Percentiles rank a stretch among this genome's conserved stretches.
These are phyloP conservation scores for Nevesoporus exiguus DNA, from an alignment of 768 basidiomycete genomes.

Conservation along the genomic window DNA sequence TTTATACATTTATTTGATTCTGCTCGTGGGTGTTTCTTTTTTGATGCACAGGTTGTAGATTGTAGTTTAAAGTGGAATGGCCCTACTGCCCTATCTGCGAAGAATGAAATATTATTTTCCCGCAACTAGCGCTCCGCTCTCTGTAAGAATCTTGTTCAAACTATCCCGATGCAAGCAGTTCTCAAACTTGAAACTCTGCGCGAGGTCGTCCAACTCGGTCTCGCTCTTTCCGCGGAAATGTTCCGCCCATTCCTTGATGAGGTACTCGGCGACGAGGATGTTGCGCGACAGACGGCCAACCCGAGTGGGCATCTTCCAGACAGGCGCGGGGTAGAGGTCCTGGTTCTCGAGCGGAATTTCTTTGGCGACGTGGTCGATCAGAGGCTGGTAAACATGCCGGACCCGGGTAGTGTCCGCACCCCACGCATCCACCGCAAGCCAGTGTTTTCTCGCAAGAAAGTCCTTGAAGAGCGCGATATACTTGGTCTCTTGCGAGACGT, in stretches of 20 bases:
- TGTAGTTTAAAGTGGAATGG: too few relatives aligned
- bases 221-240: constrained; percentile 58
- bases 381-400: constrained; percentile 57
- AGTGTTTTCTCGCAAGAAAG: constrained; percentile 76
- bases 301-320: constrained; percentile 58
- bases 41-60: too few relatives aligned
- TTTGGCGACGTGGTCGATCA: constrained; percentile 57
- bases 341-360: constrained; percentile 52
- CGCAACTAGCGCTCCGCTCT: constrained; percentile 31
- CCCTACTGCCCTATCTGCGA: not conserved
- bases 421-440: constrained; percentile 75
- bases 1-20: not conserved
- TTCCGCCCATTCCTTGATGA: constrained; percentile 71
- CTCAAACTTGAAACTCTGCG: constrained; percentile 70
- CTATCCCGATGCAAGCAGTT: constrained; percentile 67
- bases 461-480: constrained; percentile 67
- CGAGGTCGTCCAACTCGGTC: constrained; percentile 66
- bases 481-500: constrained; percentile 61
- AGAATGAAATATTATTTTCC: not conserved
- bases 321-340: constrained; percentile 57
- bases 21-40: not conserved
- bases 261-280: constrained; percentile 67
- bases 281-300: constrained; percentile 59
- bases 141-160: constrained; percentile 53
- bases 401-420: constrained; percentile 63